Base-by-base conservation (phyloP, 2,329 filamentous ascomycete genomes). In the Neocucurbitaria cava region DNA sequence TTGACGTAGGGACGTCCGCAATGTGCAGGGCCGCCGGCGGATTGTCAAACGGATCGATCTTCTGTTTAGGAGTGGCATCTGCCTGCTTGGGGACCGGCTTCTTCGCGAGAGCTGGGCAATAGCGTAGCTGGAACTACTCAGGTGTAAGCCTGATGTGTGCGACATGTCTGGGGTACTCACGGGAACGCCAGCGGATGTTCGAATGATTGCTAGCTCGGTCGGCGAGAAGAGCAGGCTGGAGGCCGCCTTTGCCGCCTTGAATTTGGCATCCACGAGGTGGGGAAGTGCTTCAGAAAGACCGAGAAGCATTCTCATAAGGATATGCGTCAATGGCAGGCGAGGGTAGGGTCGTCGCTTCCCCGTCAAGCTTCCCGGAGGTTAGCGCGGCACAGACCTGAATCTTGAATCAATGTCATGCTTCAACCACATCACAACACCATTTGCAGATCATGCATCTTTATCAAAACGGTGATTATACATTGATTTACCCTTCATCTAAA, bases 111-210 rank as follows among this genome's bases (percentile, higher is more conserved):
- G 87, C 77, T 0, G 88, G 88, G 8, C 88, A 89, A 78, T 86
- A 91, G 46, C 89, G 87, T 2, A 92, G 78, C 76, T 92, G 89
- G 69, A 91, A 90, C 88, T 90, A 43, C n/a, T 24, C 31, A 9
- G 15, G 40, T 44, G 56, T 71, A 39, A 70, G 64, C 46, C 20
- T 18, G 10, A 24, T 47, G 39, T 35, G 24, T 44, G 23, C 18
- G 18, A 36, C 46, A 53, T 24, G 31, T 15, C n/a, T n/a, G 52
- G 51, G 33, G 48, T 57, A 66, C 74, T 58, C 58, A 77, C 76
- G 49, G 76, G 75, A 56, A 77, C 64, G 51, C 71, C 70, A 26
- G 65, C 53, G 9, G 70, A 71, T 11, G 73, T 76, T 50, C 62
- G 73, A 47, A 79, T 71, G 36, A 75, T 67, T 40, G 73, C 64